phyloP scores from a whole-genome alignment of 1,284 basidiomycete genomes.

The Garcileccinum viscosum region DNA sequence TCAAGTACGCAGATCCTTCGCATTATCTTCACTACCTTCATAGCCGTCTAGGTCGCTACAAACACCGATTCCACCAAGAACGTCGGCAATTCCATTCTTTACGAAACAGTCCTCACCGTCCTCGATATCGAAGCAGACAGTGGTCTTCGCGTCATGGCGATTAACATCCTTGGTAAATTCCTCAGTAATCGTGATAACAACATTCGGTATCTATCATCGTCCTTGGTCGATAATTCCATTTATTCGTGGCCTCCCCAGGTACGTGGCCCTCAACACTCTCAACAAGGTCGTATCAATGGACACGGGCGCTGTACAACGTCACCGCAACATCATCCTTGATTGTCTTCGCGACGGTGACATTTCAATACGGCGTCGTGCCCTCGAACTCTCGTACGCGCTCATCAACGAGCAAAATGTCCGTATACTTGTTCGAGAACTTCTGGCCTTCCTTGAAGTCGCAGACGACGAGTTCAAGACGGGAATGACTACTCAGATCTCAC shows the following conservation, averaged over 20 bases:
- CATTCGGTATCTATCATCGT: constrained; percentile 71
- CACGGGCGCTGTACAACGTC: constrained; percentile 97
- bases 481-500: constrained; percentile 96
- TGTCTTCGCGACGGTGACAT: constrained; percentile 99
- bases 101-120: constrained; percentile 98
- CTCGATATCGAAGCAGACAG: constrained; percentile 98
- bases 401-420: constrained; percentile 97
- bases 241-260: constrained; percentile 55
- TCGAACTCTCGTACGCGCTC: constrained; percentile 97
- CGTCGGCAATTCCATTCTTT: constrained; percentile 97
- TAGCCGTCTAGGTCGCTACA: constrained; percentile 81
- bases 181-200: constrained; percentile 98
- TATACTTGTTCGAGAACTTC: constrained; percentile 88
- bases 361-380: constrained; percentile 94
- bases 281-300: constrained; percentile 99
- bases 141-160: constrained; percentile 97
- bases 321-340: constrained; percentile 97
- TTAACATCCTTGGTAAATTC: constrained; percentile 99
- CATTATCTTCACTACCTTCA: constrained; percentile 7
- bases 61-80: constrained; percentile 99
- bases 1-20: constrained; percentile 59
- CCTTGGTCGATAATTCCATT: background rate
- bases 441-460: constrained; percentile 97
- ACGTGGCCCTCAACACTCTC: constrained; percentile 97
- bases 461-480: constrained; percentile 99